Percentiles rank a stretch among this genome's conserved stretches.
Evolutionary conservation across 106 monocot genomes (phyloP).

Genomic region (Chionographis japonica): DNA sequence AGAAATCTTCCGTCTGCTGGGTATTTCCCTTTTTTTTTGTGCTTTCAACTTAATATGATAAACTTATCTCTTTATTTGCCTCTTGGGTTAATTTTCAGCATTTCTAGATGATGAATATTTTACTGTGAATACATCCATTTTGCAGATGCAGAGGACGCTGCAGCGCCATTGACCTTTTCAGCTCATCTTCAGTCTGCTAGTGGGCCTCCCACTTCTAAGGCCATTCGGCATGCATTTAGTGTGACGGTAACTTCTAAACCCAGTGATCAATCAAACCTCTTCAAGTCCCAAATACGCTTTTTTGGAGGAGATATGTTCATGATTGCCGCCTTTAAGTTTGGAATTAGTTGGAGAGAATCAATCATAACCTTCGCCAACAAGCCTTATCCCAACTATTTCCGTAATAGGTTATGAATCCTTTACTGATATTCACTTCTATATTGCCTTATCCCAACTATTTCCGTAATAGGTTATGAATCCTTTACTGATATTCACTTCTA

Average conservation of each 20-base stretch:
- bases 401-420: too few relatives aligned
- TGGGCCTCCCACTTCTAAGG: slow-evolving; percentile 2
- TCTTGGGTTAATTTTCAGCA: not conserved
- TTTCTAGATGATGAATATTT: not conserved
- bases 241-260: slow-evolving; percentile 23
- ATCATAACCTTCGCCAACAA: too few relatives aligned
- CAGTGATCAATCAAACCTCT: too few relatives aligned
- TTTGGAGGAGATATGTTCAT: too few relatives aligned
- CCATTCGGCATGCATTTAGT: slow-evolving; percentile 12
- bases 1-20: slow-evolving; percentile 36
- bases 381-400: too few relatives aligned
- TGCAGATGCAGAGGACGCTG: slow-evolving; percentile 30
- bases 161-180: slow-evolving; percentile 16
- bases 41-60: not conserved
- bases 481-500: too few relatives aligned
- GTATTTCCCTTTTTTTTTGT: slow-evolving; percentile 20
- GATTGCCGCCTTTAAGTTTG: too few relatives aligned
- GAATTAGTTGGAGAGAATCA: too few relatives aligned
- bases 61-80: not conserved
- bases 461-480: too few relatives aligned
- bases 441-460: too few relatives aligned
- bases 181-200: slow-evolving; percentile 28
- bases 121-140: not conserved
- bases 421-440: too few relatives aligned
- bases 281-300: too few relatives aligned